These are phyloP conservation scores for Talaromyces sp. DNA, from an alignment of 2,329 filamentous ascomycete genomes.

Conservation along the genomic window DNA sequence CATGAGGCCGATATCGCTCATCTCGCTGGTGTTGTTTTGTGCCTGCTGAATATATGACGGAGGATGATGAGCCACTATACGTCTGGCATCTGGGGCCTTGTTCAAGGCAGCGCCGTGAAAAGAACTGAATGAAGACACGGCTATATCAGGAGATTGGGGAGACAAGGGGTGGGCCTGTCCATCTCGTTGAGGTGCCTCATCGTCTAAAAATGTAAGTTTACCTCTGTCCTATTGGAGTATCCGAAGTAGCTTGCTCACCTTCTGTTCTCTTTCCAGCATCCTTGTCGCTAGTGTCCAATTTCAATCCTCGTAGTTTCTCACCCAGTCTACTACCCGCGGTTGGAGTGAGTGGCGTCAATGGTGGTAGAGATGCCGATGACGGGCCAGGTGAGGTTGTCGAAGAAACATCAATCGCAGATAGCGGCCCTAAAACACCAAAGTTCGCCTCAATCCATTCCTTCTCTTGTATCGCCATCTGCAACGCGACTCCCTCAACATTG, in stretches of 20 bases:
- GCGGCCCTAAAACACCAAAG: constrained; percentile 57
- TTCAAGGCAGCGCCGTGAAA: constrained; percentile 41
- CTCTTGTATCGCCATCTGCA: constrained; percentile 80
- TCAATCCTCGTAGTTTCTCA: constrained; percentile 76
- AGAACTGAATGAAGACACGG: constrained; percentile 59
- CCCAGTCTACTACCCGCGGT: constrained; percentile 65
- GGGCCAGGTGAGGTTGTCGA: constrained; percentile 22
- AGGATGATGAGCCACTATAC: constrained; percentile 36
- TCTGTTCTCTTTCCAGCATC: constrained; percentile 56
- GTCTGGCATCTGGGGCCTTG: constrained; percentile 19
- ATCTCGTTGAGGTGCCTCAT: constrained; percentile 13
- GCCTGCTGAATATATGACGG: constrained; percentile 38
- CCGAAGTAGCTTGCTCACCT: constrained; percentile 42
- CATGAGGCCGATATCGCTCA: constrained; percentile 28
- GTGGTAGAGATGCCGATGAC: constrained; percentile 30
- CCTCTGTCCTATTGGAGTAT: background rate
- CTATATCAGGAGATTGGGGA: constrained; percentile 61
- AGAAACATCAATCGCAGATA: constrained; percentile 39
- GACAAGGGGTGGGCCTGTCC: constrained; percentile 51
- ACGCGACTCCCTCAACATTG: constrained; percentile 76
- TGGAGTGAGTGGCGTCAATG: constrained; percentile 59
- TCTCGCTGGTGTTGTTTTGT: constrained; percentile 29
- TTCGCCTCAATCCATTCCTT: constrained; percentile 80
- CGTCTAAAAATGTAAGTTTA: background rate
- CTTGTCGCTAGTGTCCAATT: constrained; percentile 67